These are phyloP conservation scores for Apiospora pterosperma DNA, from an alignment of 2,329 filamentous ascomycete species.

Conservation along the genomic window DNA sequence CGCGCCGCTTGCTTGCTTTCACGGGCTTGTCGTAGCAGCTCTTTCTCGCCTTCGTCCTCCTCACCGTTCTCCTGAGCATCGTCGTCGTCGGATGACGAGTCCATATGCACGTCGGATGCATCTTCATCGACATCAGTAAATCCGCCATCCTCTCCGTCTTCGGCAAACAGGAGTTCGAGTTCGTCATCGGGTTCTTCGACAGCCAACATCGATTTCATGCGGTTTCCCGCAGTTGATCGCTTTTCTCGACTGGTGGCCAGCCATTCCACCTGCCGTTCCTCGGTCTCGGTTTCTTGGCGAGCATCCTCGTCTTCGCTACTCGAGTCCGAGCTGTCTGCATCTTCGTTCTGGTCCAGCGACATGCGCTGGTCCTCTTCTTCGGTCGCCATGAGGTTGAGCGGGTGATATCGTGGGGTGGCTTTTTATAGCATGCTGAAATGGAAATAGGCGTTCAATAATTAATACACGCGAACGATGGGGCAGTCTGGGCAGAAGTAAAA, in stretches of 20 bases:
- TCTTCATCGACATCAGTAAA: constrained; percentile 67
- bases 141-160: constrained; percentile 65
- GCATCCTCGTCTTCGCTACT: constrained; percentile 33
- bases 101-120: constrained; percentile 77
- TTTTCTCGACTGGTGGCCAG: constrained; percentile 70
- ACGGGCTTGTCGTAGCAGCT: constrained; percentile 74
- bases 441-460: not conserved
- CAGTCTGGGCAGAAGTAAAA: not conserved
- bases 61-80: constrained; percentile 68
- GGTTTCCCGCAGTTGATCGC: constrained; percentile 79
- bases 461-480: not conserved
- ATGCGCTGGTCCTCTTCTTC: not conserved
- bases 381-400: constrained; percentile 15
- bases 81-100: constrained; percentile 80
- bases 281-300: constrained; percentile 21
- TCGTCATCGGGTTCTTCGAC: constrained; percentile 68
- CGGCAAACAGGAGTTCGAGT: constrained; percentile 72
- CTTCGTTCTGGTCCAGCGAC: not conserved
- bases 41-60: constrained; percentile 82
- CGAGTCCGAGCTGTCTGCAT: constrained; percentile 18
- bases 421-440: not conserved
- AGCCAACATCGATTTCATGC: constrained; percentile 74
- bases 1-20: constrained; percentile 63
- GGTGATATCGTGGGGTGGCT: not conserved
- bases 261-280: constrained; percentile 53